Evolutionary conservation across 331 rosid species (phyloP).

Genomic region (Rhamnella rubrinervis): DNA sequence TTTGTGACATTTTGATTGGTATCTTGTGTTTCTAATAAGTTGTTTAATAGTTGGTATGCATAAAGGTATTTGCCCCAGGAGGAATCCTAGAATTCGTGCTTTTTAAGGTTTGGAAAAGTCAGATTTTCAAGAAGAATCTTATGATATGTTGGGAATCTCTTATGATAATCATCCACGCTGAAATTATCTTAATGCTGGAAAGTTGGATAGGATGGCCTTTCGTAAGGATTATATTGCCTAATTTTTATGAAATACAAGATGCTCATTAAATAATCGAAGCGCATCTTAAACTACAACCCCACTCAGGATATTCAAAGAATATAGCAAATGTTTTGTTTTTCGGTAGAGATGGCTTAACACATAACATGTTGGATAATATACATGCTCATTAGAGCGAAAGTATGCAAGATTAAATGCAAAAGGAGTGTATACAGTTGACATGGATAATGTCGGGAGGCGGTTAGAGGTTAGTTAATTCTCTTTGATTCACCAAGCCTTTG

Average conservation of each 20-base stretch:
- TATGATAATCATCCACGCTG: neutral
- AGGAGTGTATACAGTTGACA: slow-evolving; percentile 83
- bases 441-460: slow-evolving; percentile 78
- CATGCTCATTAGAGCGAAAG: slow-evolving; percentile 88
- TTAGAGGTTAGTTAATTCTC: slow-evolving; percentile 61
- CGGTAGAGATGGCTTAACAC: slow-evolving; percentile 95
- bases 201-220: slow-evolving; percentile 13
- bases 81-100: neutral
- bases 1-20: no score
- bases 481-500: slow-evolving; percentile 6
- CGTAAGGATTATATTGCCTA: slow-evolving; percentile 2
- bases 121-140: neutral
- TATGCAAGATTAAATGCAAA: slow-evolving; percentile 79
- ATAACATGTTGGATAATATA: slow-evolving; percentile 93
- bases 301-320: no score
- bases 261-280: neutral
- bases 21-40: no score
- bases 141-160: slow-evolving; percentile 10
- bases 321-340: slow-evolving; percentile 13
- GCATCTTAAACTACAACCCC: no score
- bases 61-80: no score
- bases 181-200: slow-evolving; percentile 7
- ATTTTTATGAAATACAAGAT: neutral
- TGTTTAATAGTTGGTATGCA: no score
- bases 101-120: neutral